These are phyloP conservation scores for Phyllachora maydis DNA, from an alignment of 2,329 filamentous ascomycete species.

Conservation along the genomic window DNA sequence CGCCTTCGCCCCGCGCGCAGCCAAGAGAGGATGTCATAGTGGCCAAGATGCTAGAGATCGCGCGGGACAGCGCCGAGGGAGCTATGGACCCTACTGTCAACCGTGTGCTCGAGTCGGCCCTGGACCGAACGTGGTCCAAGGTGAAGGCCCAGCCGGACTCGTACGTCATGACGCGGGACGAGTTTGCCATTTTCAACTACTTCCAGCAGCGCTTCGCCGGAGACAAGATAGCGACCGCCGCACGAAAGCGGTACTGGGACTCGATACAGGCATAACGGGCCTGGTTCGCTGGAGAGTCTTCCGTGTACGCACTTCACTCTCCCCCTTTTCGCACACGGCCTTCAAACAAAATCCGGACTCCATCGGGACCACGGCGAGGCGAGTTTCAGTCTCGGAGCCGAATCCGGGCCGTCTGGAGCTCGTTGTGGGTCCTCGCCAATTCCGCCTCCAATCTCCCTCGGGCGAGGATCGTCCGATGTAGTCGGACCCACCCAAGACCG, in stretches of 20 bases:
- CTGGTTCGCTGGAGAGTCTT: too few relatives aligned
- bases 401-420: too few relatives aligned
- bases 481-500: too few relatives aligned
- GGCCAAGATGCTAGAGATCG: conserved; percentile 51
- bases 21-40: conserved; percentile 18
- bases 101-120: conserved; percentile 42
- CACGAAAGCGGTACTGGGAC: conserved; percentile 32
- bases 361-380: too few relatives aligned
- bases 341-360: too few relatives aligned
- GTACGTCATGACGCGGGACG: conserved; percentile 58
- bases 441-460: too few relatives aligned
- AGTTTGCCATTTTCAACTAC: conserved; percentile 78
- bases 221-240: conserved; percentile 22
- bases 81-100: conserved; percentile 39
- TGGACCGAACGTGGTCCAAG: conserved; percentile 45
- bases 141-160: conserved; percentile 40
- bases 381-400: too few relatives aligned
- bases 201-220: conserved; percentile 47
- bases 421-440: too few relatives aligned
- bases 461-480: too few relatives aligned
- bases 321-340: too few relatives aligned
- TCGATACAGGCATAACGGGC: too few relatives aligned
- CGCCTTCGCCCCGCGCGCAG: conserved; percentile 1
- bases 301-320: too few relatives aligned
- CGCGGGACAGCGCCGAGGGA: conserved; percentile 51